These are phyloP conservation scores for Gossypium australe DNA, from an alignment of 345 rosid genomes.

Conservation along the genomic window DNA sequence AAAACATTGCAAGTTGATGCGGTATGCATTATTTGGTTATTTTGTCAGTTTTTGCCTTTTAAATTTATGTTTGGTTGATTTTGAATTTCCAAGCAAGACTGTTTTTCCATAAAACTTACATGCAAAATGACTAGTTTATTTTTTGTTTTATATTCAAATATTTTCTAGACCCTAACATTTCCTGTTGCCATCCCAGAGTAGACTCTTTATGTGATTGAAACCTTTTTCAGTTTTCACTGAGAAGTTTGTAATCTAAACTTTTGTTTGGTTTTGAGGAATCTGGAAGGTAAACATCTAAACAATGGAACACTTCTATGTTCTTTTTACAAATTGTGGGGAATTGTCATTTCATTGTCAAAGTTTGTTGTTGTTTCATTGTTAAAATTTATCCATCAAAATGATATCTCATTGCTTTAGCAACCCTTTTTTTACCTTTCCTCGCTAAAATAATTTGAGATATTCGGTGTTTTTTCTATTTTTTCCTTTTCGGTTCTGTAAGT, in stretches of 20 bases:
- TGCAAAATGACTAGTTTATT: background rate
- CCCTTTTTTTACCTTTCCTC: too few relatives aligned
- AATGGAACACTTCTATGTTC: background rate
- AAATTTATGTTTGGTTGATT: background rate
- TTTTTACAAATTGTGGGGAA: background rate
- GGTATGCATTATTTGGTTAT: conserved; percentile 37
- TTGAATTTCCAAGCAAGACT: background rate
- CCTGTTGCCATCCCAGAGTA: background rate
- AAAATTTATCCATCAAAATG: background rate
- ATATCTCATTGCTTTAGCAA: background rate
- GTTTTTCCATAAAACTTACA: background rate
- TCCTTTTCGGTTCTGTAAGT: too few relatives aligned
- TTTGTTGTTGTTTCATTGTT: too few relatives aligned
- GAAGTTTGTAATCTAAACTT: background rate
- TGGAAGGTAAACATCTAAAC: background rate
- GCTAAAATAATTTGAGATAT: too few relatives aligned
- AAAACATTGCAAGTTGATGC: conserved; percentile 79
- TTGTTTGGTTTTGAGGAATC: background rate
- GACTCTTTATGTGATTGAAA: background rate
- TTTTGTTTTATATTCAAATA: background rate
- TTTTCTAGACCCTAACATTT: background rate
- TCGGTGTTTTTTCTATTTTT: too few relatives aligned
- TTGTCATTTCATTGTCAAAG: background rate
- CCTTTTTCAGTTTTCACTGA: background rate
- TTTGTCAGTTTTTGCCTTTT: background rate